Evolutionary conservation across 306 rosid species (phyloP).

Genomic region (Lathyrus oleraceus): DNA sequence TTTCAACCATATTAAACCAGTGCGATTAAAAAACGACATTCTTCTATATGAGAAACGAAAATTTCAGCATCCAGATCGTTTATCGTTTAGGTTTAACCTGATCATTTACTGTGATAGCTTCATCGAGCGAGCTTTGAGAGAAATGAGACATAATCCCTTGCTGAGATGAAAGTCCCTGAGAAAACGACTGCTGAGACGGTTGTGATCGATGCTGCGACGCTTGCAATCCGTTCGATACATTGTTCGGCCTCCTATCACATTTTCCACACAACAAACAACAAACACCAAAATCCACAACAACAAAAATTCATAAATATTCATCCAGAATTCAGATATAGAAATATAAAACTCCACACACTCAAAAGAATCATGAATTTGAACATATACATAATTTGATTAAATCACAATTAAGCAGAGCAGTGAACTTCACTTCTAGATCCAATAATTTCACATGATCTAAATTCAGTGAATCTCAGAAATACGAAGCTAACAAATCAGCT

Average conservation of each 20-base stretch:
- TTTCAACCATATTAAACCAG: slow-evolving; percentile 5
- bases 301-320: neutral
- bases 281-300: slow-evolving; percentile 9
- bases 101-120: slow-evolving; percentile 58
- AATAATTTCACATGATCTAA: slow-evolving; percentile 27
- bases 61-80: neutral
- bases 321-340: neutral
- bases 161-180: slow-evolving; percentile 87
- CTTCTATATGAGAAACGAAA: neutral
- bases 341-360: neutral
- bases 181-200: slow-evolving; percentile 81
- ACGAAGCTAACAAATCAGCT: neutral
- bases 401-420: neutral
- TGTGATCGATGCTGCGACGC: slow-evolving; percentile 82
- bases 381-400: neutral
- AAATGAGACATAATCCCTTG: slow-evolving; percentile 74
- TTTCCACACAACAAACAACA: neutral
- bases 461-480: neutral
- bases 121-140: slow-evolving; percentile 81
- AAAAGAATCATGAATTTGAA: neutral
- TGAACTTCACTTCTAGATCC: slow-evolving; percentile 27
- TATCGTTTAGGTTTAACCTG: slow-evolving; percentile 55
- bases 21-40: neutral
- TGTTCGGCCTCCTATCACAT: slow-evolving; percentile 49
- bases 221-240: slow-evolving; percentile 59